Conservation (phyloP, 2,329 filamentous ascomycete genomes). For the Stachybotrys chartarum region DNA sequence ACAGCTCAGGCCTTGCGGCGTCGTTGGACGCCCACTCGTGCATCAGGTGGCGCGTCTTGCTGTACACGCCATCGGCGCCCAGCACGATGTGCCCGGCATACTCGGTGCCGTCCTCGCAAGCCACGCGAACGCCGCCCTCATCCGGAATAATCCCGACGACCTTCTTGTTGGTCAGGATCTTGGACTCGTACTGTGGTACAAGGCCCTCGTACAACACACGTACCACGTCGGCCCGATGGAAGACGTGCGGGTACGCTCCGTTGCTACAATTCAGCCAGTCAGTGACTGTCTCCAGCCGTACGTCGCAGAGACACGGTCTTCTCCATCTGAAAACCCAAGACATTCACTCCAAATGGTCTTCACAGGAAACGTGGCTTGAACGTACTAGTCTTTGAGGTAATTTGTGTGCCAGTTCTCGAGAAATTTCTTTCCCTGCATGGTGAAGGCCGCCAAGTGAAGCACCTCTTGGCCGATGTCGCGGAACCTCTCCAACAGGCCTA, state of each 20-base stretch:
- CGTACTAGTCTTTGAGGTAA: slow-evolving; percentile 16
- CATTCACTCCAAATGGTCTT: no score
- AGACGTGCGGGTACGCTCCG: slow-evolving; percentile 16
- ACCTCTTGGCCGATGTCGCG: not conserved
- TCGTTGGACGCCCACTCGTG: slow-evolving; percentile 17
- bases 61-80: slow-evolving; percentile 36
- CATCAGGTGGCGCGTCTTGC: slow-evolving; percentile 25
- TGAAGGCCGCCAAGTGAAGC: slow-evolving; percentile 10
- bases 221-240: slow-evolving; percentile 28
- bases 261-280: slow-evolving; percentile 7
- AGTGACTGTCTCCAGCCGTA: no score
- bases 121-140: slow-evolving; percentile 17
- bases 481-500: slow-evolving; percentile 16
- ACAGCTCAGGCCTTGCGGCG: not conserved
- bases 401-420: slow-evolving; percentile 11
- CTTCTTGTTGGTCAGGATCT: slow-evolving; percentile 18
- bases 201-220: slow-evolving; percentile 22
- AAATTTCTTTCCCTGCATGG: slow-evolving; percentile 12
- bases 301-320: no score
- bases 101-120: slow-evolving; percentile 22
- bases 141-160: slow-evolving; percentile 13
- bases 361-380: not conserved
- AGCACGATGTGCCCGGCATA: slow-evolving; percentile 27
- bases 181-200: slow-evolving; percentile 13
- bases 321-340: no score